phyloP scores from a whole-genome alignment of 1,284 basidiomycete genomes.

The Vanrija humicola region DNA sequence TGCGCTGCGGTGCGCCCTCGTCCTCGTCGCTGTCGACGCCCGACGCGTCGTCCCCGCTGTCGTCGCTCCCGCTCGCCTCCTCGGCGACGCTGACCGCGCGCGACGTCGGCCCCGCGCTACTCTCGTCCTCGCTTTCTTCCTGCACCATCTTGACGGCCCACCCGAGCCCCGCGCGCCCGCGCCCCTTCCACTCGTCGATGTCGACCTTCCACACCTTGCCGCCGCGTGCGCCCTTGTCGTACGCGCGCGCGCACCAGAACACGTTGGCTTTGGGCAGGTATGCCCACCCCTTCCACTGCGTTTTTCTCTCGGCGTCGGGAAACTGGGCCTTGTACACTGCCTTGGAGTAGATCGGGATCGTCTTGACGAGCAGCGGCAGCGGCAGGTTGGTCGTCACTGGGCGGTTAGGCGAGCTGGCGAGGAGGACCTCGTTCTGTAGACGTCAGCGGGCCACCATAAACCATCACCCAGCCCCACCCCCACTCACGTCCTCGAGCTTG shows the following conservation, averaged over 20 bases:
- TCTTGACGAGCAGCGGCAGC: constrained; percentile 26
- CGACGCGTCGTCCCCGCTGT: background rate
- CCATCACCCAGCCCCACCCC: background rate
- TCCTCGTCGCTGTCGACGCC: constrained; percentile 14
- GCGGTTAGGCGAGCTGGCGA: constrained; percentile 35
- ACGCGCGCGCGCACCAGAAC: constrained; percentile 46
- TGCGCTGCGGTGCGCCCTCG: constrained; percentile 13
- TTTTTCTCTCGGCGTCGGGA: constrained; percentile 23
- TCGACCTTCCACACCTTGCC: constrained; percentile 42
- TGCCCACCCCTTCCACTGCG: constrained; percentile 36
- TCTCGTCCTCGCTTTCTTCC: constrained; percentile 9
- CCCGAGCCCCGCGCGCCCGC: constrained; percentile 26
- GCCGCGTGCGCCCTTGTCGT: constrained; percentile 45
- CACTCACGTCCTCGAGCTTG: constrained; percentile 43
- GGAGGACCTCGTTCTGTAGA: constrained; percentile 42
- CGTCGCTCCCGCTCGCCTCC: too few relatives aligned
- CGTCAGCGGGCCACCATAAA: background rate
- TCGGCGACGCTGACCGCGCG: too few relatives aligned
- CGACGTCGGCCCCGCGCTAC: constrained; percentile 3
- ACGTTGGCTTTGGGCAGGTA: constrained; percentile 32
- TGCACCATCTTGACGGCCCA: constrained; percentile 23
- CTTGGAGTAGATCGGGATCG: constrained; percentile 40
- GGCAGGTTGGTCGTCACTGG: constrained; percentile 35
- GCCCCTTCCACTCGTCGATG: constrained; percentile 40
- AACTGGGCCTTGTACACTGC: constrained; percentile 35